Base-by-base conservation (phyloP, 148 eudicot species). In the Rhododendron simsii region DNA sequence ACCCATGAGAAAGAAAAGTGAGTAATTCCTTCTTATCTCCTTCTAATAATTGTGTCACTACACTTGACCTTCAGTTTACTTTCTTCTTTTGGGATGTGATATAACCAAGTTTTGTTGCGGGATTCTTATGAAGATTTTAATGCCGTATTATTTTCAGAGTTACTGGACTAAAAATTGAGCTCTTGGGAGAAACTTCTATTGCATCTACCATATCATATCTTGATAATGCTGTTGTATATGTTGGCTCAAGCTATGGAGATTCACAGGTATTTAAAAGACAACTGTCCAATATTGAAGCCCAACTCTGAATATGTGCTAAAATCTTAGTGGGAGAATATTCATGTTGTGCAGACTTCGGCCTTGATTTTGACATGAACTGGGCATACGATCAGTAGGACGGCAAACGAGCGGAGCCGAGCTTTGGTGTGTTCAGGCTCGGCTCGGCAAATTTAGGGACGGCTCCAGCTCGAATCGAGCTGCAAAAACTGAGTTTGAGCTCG, bases 201-300 rank as follows among this genome's bases (percentile, higher is more conserved):
- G 96, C 98, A 51, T 97, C 99, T 12, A 92, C 99, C 48, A 94
- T 97, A 87, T 97, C 99, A 39, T 97, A 95, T 90, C 93, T 97
- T 84, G 99, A 97, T 88, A 97, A 95, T 88, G 99, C 98, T n/a
- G 87, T 94, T 90, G 98, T 97, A 67, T 97, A 87, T 88, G 86
- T 97, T 63, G 99, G 99, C 61, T 97, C 99, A 79, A 97, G 99
- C 90, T 97, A 92, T 88, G 99, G 99, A 88, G 99, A 97, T 89
- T 97, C 99, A 84, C 98, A 97, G 99, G 99, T 95, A 76, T 88
- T 88, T 77, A 87, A 78, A 18, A 30, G 63, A 69, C 47, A 20
- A 48, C 57, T 30, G 50, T 35, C 11, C 21, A 41, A 67, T 67
- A 2, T 69, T 14, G 48, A 50, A 15, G 7, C 44, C 37, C 5